Base-by-base conservation (phyloP, 2,329 filamentous ascomycete species). In the Paracoccidioides brasiliensis region DNA sequence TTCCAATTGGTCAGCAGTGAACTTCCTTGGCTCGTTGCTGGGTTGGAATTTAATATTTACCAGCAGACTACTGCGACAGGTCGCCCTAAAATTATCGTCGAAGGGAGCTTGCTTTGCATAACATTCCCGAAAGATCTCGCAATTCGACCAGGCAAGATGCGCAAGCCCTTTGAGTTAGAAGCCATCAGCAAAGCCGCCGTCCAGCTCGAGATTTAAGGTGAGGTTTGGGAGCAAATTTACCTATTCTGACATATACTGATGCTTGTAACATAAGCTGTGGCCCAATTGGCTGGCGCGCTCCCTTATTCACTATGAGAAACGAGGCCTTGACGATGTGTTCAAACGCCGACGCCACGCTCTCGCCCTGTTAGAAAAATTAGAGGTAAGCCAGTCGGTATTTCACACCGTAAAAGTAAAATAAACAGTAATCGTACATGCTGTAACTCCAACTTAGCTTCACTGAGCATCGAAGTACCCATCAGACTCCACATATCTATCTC, bases 401-500 rank as follows among this genome's bases (percentile, higher is more conserved):
- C 14, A 49, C 7, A n/a, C 33, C 22, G 5, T 6, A 33, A 37
- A 33, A 42, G 30, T 12, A 30, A 10, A 42, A 14, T 32, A 10
- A 7, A 74, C 50, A 80, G 67, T 3, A 35, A n/a, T 64, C 84
- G 78, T 71, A 89, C 89, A 64, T 83, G 85, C 54, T 82, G 78
- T 56, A 96, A 77, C 22, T 81, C 81, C 44, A 94, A 74, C 67
- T 90, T 94, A 2, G 90, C 88, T 69, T 97, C 90, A 62, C 85
- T 90, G 54, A 95, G 76, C 12, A 95, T 74, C 1, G 89, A 87
- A 2, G 88, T 90, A 65, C 86, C 89, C 73, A 91, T 82, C 2
- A 96, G 74, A 53, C 83, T 83, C 81, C 88, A 93, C 81, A 93
- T 90, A 55, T 88, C 87, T 0, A 82, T 81, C 65, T 96, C 90